Evolutionary conservation across 1,139 yeast genomes (phyloP).

Genomic region (Meyerozyma smithsonii): DNA sequence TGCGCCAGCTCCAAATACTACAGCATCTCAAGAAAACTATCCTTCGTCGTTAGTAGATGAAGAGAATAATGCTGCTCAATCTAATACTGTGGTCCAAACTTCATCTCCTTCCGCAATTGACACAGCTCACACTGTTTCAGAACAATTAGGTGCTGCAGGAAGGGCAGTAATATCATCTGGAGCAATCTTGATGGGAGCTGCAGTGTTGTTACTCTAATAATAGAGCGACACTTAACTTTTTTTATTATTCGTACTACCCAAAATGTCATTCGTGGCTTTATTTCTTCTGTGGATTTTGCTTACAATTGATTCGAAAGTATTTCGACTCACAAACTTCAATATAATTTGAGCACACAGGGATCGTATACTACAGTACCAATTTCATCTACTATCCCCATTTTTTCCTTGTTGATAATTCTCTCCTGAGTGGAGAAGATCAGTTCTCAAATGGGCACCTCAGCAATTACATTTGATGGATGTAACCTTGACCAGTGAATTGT

Average conservation of each 20-base stretch:
- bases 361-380: constrained; percentile 54
- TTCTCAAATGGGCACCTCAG: constrained; percentile 40
- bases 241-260: too few species aligned
- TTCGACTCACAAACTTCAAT: not conserved
- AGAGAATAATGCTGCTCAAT: not conserved
- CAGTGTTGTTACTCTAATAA: not conserved
- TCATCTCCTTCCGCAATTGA: not conserved
- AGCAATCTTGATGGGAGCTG: not conserved
- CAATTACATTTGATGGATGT: constrained; percentile 21
- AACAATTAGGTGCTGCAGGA: not conserved
- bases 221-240: not conserved
- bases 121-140: not conserved
- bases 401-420: constrained; percentile 47
- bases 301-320: not conserved
- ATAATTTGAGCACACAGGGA: too few species aligned
- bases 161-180: not conserved
- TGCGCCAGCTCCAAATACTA: not conserved
- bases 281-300: not conserved
- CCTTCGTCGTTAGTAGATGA: not conserved
- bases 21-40: not conserved
- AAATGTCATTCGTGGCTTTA: not conserved
- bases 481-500: constrained; percentile 40
- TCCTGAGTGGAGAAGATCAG: constrained; percentile 29
- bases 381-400: too few species aligned
- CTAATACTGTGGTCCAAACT: not conserved